Percentiles rank a stretch among this genome's conserved stretches.
These are phyloP conservation scores for Cercophora samala DNA, from an alignment of 495 filamentous ascomycete species.

Conservation along the genomic window DNA sequence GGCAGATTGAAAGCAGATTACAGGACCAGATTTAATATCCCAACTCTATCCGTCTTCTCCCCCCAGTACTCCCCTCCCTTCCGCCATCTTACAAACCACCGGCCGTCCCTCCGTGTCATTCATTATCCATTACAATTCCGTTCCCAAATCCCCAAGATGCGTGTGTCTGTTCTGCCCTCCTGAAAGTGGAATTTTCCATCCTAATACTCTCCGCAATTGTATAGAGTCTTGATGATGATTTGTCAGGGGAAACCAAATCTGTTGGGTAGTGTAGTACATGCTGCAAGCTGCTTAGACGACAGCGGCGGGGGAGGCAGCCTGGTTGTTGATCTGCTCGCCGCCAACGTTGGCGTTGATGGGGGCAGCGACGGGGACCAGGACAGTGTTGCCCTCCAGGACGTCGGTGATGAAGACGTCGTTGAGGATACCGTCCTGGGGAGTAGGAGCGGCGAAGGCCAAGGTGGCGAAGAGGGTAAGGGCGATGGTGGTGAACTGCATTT, in stretches of 20 bases:
- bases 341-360: background rate
- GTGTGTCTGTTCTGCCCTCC: too few relatives aligned
- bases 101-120: background rate
- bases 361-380: background rate
- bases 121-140: background rate
- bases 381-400: background rate
- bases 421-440: background rate
- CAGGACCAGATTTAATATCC: background rate
- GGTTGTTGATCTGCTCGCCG: background rate
- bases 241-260: too few relatives aligned
- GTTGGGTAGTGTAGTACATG: too few relatives aligned
- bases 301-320: background rate
- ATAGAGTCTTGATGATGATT: too few relatives aligned
- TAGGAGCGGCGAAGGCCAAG: background rate
- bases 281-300: background rate
- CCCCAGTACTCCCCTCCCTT: too few relatives aligned
- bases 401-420: background rate
- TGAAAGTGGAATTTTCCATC: too few relatives aligned
- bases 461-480: background rate
- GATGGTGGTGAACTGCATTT: slow-evolving; percentile 1
- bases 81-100: background rate
- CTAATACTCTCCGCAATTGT: too few relatives aligned
- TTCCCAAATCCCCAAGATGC: background rate
- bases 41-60: background rate
- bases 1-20: background rate